Conservation (phyloP, 495 filamentous ascomycete genomes). For the Parathielavia hyrcaniae region DNA sequence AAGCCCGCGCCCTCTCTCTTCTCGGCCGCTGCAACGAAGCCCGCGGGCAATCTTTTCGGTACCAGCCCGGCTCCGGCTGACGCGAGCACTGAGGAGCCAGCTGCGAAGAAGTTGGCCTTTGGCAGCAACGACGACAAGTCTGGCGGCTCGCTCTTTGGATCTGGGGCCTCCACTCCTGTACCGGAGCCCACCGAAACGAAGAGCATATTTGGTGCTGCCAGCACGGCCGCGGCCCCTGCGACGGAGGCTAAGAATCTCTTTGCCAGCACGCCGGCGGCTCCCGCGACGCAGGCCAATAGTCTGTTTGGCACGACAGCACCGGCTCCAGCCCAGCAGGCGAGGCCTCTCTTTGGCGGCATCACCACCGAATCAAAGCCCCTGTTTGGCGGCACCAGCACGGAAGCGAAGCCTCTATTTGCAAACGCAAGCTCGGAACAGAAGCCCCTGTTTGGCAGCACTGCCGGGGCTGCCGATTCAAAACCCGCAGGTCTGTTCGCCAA, state of each 20-base stretch:
- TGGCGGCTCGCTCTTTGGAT: constrained; percentile 17
- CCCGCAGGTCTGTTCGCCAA: constrained; percentile 18
- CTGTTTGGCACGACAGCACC: constrained; percentile 24
- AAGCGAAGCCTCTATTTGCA: constrained; percentile 22
- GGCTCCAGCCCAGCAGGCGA: constrained; percentile 13
- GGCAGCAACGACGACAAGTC: constrained; percentile 29
- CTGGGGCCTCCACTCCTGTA: constrained; percentile 13
- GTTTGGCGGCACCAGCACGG: constrained; percentile 16
- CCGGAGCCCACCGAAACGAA: constrained; percentile 21
- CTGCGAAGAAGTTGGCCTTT: constrained; percentile 23
- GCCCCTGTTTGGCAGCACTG: constrained; percentile 21
- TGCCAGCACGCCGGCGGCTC: constrained; percentile 15
- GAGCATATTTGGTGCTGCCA: constrained; percentile 18
- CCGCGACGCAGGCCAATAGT: constrained; percentile 18
- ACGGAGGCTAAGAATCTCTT: constrained; percentile 26
- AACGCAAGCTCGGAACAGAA: constrained; percentile 13
- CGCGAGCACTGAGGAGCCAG: constrained; percentile 20
- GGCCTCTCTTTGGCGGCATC: constrained; percentile 24
- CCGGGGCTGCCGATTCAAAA: constrained; percentile 15
- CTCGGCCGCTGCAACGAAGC: constrained; percentile 20
- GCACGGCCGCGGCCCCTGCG: constrained; percentile 15
- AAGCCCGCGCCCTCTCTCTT: constrained; percentile 30
- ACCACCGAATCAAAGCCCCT: constrained; percentile 20
- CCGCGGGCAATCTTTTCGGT: constrained; percentile 30
- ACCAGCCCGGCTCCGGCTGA: constrained; percentile 4